Evolutionary conservation across 2,329 filamentous ascomycete genomes (phyloP), one percentile per base, ranked within the genome.

Genomic region (Phialophora chinensis): DNA sequence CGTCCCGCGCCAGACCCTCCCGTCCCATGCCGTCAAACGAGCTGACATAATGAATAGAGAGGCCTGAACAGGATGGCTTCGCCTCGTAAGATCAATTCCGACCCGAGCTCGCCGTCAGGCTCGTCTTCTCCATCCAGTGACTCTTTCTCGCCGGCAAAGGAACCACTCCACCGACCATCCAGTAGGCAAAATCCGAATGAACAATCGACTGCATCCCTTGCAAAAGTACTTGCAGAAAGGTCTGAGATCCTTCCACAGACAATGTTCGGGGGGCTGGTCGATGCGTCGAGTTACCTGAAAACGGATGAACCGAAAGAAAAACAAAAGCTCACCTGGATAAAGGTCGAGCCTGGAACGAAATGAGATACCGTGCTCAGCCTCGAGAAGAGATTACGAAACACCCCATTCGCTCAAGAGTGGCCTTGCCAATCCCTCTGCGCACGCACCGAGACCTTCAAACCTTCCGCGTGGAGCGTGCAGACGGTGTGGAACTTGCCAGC

Each of bases 201-300:
- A 7, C 63, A 62, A 7, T 55, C 60, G 29, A 66, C 58, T 3
- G 49, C 52, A 29, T 60, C 60, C 4, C 63, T 66, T 6, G 55
- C 53, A n/a, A 52, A 52, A 31, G 49, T 58, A 20, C 61, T 69
- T 25, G 38, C 56, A 10, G 44, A 64, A 11, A 31, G 60, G n/a
- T 60, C 60, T 1, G 35, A 65, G 33, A 33, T 57, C 3, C 60
- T 69, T 4, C 44, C 60, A 10, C 52, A 64, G 42, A 50, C 54
- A 31, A 61, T 69, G 31, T 66, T 66, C 49, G 55, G 66, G 49
- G 66, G 63, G 2, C 49, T 66, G 49, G 66, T 66, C 27, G 66
- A 66, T 35, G 66, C 63, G 12, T 69, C 66, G 50, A 57, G 50
- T 50, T 53, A 59, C 20, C 29, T 66, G 25, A 59, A 54, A 11